Evolutionary conservation across 768 basidiomycete genomes (phyloP).

Genomic region (Agrocybe chaxingu): DNA sequence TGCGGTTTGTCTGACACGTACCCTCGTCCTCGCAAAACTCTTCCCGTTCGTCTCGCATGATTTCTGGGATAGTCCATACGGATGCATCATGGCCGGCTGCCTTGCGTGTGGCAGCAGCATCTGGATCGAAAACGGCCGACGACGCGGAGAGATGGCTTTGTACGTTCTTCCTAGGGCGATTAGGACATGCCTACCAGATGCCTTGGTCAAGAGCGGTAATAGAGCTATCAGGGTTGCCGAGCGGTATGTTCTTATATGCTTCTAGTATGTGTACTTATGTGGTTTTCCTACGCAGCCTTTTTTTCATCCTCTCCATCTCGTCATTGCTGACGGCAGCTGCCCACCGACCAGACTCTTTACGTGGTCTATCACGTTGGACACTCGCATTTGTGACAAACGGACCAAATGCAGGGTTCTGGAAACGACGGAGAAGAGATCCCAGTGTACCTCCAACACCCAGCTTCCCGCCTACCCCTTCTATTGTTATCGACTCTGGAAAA

Average conservation of each 20-base stretch:
- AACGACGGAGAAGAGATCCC: constrained; percentile 32
- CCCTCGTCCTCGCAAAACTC: constrained; percentile 58
- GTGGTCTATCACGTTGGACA: constrained; percentile 74
- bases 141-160: constrained; percentile 76
- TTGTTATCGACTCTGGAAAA: background rate
- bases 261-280: constrained; percentile 1
- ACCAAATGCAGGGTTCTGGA: constrained; percentile 52
- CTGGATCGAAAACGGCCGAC: constrained; percentile 68
- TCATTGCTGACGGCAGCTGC: constrained; percentile 60
- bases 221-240: constrained; percentile 43
- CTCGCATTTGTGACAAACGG: constrained; percentile 65
- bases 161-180: constrained; percentile 76
- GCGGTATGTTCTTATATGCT: constrained; percentile 38
- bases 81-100: constrained; percentile 64
- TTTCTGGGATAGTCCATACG: constrained; percentile 76
- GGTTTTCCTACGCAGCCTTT: constrained; percentile 35
- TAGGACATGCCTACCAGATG: constrained; percentile 56
- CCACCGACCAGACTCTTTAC: constrained; percentile 60
- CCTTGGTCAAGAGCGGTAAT: constrained; percentile 45
- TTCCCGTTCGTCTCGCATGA: constrained; percentile 71
- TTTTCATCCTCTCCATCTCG: constrained; percentile 63
- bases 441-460: constrained; percentile 26
- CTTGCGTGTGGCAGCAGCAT: constrained; percentile 73
- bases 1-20: constrained; percentile 65
- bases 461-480: constrained; percentile 16